Percentiles rank a stretch among this genome's conserved stretches.
Evolutionary conservation across 345 rosid genomes (phyloP).

Genomic region (Citrus hindsii): DNA sequence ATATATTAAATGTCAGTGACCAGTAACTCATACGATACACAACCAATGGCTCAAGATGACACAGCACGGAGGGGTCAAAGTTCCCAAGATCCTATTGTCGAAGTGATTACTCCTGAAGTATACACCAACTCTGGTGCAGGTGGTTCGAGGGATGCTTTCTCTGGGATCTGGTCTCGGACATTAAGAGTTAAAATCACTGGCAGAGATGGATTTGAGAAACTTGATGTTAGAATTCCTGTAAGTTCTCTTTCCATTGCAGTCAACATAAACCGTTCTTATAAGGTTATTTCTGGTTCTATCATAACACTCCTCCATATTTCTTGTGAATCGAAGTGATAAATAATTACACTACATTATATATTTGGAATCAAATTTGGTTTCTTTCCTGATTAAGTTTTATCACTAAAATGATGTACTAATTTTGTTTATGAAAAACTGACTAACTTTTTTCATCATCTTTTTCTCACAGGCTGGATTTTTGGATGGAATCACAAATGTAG

Average conservation of each 20-base stretch:
- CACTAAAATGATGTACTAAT: not conserved
- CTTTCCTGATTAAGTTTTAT: not conserved
- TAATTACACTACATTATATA: not conserved
- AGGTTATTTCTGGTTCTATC: not conserved
- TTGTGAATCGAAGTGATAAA: not conserved
- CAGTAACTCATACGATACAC: slow-evolving; percentile 44
- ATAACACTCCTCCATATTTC: not conserved
- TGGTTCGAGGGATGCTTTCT: slow-evolving; percentile 61
- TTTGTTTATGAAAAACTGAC: not conserved
- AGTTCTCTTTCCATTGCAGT: slow-evolving; percentile 26
- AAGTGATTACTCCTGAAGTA: slow-evolving; percentile 81
- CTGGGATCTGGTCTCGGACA: slow-evolving; percentile 78
- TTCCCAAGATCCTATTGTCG: slow-evolving; percentile 59
- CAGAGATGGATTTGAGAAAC: slow-evolving; percentile 79
- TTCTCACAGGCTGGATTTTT: slow-evolving; percentile 74
- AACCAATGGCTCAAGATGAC: slow-evolving; percentile 49
- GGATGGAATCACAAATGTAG: slow-evolving; percentile 84
- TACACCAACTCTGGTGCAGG: slow-evolving; percentile 52
- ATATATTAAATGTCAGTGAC: slow-evolving; percentile 35
- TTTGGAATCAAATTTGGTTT: not conserved
- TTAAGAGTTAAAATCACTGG: slow-evolving; percentile 82
- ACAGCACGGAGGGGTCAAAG: slow-evolving; percentile 42
- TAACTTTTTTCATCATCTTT: not conserved
- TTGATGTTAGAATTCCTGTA: slow-evolving; percentile 85
- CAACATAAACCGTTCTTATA: not conserved